A percentile compares a stretch with the other conserved stretches of the same genome.
These are phyloP conservation scores for Cylindrotheca fusiformis DNA, from an alignment of 108 stramenopile genomes.

Conservation along the genomic window DNA sequence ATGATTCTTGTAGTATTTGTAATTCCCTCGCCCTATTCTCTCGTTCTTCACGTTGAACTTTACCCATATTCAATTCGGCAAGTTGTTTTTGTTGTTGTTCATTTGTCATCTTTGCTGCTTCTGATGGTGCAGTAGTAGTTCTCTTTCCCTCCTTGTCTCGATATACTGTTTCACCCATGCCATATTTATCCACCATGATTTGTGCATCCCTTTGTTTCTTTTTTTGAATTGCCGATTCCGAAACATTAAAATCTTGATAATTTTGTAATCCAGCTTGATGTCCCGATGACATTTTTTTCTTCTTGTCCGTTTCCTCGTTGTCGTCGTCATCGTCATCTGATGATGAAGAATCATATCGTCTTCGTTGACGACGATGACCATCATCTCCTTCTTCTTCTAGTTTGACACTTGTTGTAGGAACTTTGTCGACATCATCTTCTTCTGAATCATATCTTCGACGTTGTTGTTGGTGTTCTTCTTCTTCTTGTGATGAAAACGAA, in stretches of 20 bases:
- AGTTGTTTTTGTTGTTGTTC: constrained; percentile 12
- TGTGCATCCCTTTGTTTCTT: constrained; percentile 30
- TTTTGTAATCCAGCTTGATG: constrained; percentile 83
- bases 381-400: background rate
- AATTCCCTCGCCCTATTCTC: constrained; percentile 34
- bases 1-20: constrained; percentile 44
- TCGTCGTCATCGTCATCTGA: constrained; percentile 13
- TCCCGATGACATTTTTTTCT: constrained; percentile 66
- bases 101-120: constrained; percentile 6
- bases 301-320: background rate
- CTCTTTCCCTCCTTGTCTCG: constrained; percentile 56
- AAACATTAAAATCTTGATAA: constrained; percentile 57
- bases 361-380: constrained; percentile 1
- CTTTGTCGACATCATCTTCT: constrained; percentile 10
- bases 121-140: background rate
- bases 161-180: constrained; percentile 81
- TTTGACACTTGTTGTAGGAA: background rate
- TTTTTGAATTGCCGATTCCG: constrained; percentile 55
- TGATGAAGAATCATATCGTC: constrained; percentile 22
- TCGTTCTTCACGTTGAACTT: constrained; percentile 59
- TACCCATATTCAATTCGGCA: constrained; percentile 38
- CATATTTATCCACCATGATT: constrained; percentile 47
- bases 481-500: background rate
- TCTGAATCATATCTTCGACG: constrained; percentile 12
- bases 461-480: background rate